Conservation (phyloP, 768 basidiomycete species). For the Amanita phalloides region DNA sequence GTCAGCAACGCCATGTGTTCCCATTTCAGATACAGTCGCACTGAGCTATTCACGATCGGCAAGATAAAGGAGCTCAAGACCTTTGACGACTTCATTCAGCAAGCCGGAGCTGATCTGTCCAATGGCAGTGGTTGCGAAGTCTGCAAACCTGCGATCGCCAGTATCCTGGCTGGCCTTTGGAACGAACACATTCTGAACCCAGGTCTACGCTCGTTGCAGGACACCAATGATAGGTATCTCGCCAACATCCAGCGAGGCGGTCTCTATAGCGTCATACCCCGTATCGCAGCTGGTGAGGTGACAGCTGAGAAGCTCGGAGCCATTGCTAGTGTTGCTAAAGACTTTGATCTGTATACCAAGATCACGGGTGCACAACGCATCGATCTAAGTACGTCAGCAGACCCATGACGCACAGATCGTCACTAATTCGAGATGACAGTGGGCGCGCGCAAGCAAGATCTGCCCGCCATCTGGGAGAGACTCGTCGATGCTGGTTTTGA, state of each 20-base stretch:
- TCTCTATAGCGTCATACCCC: constrained; percentile 63
- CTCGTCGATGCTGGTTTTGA: constrained; percentile 59
- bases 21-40: constrained; percentile 54
- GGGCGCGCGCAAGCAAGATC: constrained; percentile 53
- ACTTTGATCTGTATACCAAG: constrained; percentile 57
- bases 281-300: constrained; percentile 60
- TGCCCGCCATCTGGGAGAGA: constrained; percentile 59
- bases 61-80: constrained; percentile 50
- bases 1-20: constrained; percentile 51
- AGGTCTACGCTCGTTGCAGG: constrained; percentile 56
- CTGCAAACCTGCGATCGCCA: constrained; percentile 61
- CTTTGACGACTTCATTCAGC: constrained; percentile 43
- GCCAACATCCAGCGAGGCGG: constrained; percentile 68
- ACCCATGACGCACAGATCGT: neutral
- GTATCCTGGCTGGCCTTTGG: constrained; percentile 36
- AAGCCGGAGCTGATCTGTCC: constrained; percentile 30
- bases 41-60: constrained; percentile 57
- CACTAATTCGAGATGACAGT: neutral
- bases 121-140: constrained; percentile 57
- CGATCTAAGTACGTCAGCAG: neutral
- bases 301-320: constrained; percentile 58
- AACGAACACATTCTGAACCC: constrained; percentile 60
- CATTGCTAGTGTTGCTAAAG: constrained; percentile 55
- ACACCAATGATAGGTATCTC: constrained; percentile 61
- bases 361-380: constrained; percentile 13